These are phyloP conservation scores for Microbotryomycetes sp. DNA, from an alignment of 1,284 basidiomycete species.

Conservation along the genomic window DNA sequence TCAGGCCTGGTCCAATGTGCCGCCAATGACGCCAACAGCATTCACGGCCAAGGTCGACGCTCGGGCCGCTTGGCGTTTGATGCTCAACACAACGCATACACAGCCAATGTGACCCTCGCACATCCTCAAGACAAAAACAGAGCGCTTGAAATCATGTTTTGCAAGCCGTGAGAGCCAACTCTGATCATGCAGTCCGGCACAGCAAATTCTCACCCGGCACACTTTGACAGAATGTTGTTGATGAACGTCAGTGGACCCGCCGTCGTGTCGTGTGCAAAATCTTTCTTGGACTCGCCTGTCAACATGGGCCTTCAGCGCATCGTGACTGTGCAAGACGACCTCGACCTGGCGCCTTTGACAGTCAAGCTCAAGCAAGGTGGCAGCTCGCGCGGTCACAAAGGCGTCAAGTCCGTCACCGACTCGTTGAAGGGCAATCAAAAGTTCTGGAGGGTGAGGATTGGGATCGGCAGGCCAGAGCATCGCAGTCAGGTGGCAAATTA, in stretches of 20 bases:
- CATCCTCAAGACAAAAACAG: no score
- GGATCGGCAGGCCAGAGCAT: conserved; percentile 25
- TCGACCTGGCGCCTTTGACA: conserved; percentile 8
- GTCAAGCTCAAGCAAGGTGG: conserved; percentile 17
- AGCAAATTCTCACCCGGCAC: neutral
- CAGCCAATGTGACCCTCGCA: neutral
- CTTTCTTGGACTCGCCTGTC: conserved; percentile 2
- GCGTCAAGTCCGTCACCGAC: neutral
- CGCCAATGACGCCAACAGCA: no score
- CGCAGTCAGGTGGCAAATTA: conserved; percentile 12
- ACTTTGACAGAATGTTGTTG: neutral
- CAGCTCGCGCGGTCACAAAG: conserved; percentile 14
- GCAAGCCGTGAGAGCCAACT: neutral
- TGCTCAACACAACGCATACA: neutral
- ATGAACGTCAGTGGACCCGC: conserved; percentile 24
- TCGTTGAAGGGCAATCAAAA: neutral
- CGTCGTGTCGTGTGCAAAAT: neutral
- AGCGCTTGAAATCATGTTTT: neutral
- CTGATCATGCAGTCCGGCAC: neutral
- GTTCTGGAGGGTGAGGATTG: conserved; percentile 17
- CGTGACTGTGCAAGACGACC: conserved; percentile 20
- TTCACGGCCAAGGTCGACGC: neutral
- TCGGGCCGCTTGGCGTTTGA: neutral
- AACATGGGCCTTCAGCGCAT: neutral
- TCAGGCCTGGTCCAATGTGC: neutral